phyloP scores from a whole-genome alignment of 202 grass and related monocot genomes.

The Panicum hallii region DNA sequence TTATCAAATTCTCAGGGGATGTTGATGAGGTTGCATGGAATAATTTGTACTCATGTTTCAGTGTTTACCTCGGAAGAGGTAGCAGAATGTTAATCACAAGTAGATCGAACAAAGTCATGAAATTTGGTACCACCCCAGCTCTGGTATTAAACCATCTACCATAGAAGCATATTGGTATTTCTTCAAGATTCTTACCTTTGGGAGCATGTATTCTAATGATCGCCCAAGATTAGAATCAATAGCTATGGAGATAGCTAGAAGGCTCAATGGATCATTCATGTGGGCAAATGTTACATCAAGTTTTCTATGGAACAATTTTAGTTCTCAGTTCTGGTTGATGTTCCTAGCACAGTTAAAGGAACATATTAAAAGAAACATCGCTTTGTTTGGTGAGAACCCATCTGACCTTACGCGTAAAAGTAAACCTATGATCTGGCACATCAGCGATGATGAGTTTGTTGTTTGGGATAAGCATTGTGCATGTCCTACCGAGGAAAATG shows the following conservation, averaged over 20 bases:
- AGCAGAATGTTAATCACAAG: conserved; percentile 19
- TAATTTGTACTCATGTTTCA: not conserved
- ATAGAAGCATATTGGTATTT: conserved; percentile 20
- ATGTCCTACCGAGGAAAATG: not conserved
- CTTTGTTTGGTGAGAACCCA: too few relatives aligned
- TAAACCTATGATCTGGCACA: too few relatives aligned
- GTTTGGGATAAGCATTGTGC: too few relatives aligned
- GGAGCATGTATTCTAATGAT: not conserved
- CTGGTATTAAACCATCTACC: not conserved
- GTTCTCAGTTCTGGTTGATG: not conserved
- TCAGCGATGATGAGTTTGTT: not conserved
- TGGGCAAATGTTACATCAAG: not conserved
- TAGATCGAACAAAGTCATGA: not conserved
- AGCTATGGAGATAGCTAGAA: not conserved
- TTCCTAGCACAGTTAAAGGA: not conserved
- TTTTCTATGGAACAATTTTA: not conserved
- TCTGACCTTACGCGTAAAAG: too few relatives aligned
- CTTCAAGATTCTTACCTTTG: not conserved
- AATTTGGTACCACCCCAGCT: not conserved
- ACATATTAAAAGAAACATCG: not conserved
- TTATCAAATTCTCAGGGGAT: not conserved
- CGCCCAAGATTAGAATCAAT: not conserved
- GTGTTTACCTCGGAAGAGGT: not conserved
- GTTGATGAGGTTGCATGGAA: not conserved
- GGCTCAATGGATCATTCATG: not conserved